Conservation (phyloP, 345 rosid genomes). For the Mercurialis annua region DNA sequence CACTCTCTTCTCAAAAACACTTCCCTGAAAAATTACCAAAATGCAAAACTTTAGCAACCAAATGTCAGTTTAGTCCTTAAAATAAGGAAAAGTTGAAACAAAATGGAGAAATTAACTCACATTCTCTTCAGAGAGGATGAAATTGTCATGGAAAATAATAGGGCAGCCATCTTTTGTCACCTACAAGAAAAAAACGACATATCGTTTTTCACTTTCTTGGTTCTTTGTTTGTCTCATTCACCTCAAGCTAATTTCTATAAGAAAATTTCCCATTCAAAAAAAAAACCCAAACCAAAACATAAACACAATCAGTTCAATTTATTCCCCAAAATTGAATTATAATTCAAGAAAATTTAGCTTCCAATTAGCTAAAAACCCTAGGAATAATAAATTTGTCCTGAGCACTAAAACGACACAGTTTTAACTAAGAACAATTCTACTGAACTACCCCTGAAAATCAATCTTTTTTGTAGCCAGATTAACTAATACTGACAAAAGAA, state of each 20-base stretch:
- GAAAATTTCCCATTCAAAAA: background rate
- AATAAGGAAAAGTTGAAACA: background rate
- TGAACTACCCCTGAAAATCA: too few species aligned
- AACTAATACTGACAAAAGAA: too few species aligned
- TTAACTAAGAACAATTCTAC: too few species aligned
- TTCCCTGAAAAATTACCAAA: conserved; percentile 44
- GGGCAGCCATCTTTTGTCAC: conserved; percentile 94
- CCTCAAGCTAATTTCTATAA: conserved; percentile 8
- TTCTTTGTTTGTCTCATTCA: conserved; percentile 11
- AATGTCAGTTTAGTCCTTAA: background rate
- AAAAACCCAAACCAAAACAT: background rate
- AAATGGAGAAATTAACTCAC: conserved; percentile 40
- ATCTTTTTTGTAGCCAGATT: too few species aligned
- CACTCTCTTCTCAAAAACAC: conserved; percentile 68
- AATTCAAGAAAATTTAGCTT: too few species aligned
- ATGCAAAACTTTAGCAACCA: background rate
- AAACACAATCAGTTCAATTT: conserved; percentile 13
- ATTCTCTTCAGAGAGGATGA: conserved; percentile 69
- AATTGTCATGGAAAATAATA: conserved; percentile 86
- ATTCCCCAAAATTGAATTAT: too few species aligned
- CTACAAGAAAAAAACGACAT: conserved; percentile 57
- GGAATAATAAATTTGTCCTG: too few species aligned
- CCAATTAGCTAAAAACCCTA: too few species aligned
- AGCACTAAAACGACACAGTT: too few species aligned
- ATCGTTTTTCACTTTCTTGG: conserved; percentile 17